These are phyloP conservation scores for Aspergillus ostianus DNA, from an alignment of 495 filamentous ascomycete species.

Conservation along the genomic window DNA sequence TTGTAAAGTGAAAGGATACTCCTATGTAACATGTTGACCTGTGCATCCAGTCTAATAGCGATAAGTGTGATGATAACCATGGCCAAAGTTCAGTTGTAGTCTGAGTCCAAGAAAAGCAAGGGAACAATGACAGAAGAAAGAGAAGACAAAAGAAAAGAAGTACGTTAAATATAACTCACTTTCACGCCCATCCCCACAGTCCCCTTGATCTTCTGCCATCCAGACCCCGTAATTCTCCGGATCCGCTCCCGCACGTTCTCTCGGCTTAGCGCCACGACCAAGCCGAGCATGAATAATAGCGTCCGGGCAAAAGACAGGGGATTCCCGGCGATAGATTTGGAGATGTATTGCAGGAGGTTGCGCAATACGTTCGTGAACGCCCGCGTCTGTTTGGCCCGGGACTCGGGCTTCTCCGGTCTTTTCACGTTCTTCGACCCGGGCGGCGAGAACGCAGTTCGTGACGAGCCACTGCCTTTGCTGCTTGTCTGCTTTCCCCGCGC, in stretches of 20 bases:
- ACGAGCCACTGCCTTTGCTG: conserved; percentile 25
- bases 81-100: background rate
- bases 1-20: conserved; percentile 16
- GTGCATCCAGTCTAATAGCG: conserved; percentile 8
- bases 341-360: conserved; percentile 60
- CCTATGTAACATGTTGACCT: conserved; percentile 13
- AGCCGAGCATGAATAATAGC: conserved; percentile 76
- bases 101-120: conserved; percentile 15
- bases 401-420: conserved; percentile 37
- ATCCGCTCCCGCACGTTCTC: conserved; percentile 74
- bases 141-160: conserved; percentile 18
- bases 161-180: conserved; percentile 82
- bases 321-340: conserved; percentile 62
- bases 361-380: conserved; percentile 52
- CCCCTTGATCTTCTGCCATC: conserved; percentile 79
- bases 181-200: conserved; percentile 97
- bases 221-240: conserved; percentile 58
- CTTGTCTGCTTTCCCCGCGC: conserved; percentile 35
- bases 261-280: conserved; percentile 73
- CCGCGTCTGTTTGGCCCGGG: conserved; percentile 30
- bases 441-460: conserved; percentile 34
- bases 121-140: conserved; percentile 20
- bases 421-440: conserved; percentile 39
- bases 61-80: background rate
- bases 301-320: conserved; percentile 72